Base-by-base conservation (phyloP, 2,329 filamentous ascomycete species). In the Aspergillus bombycis region DNA sequence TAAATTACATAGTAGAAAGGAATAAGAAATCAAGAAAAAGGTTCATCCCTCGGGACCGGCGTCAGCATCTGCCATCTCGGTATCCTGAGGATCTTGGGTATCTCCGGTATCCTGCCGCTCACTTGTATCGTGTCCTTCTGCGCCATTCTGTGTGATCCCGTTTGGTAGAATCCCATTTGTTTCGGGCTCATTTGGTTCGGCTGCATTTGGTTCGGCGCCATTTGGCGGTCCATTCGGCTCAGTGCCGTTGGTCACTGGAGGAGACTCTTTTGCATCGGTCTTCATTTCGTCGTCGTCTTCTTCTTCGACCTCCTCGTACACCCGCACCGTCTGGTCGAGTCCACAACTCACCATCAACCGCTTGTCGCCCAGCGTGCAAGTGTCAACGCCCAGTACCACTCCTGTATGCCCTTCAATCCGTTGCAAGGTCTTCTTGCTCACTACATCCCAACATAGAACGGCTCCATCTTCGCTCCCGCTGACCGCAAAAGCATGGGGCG, bases 401-500 rank as follows among this genome's bases (percentile, higher is more conserved):
- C 86, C 87, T 1, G 84, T 82, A 65, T 88, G 86, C 1, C 83
- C 83, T 30, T 84, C 78, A 11, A 88, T 73, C 23, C 81, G 80
- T 82, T 97, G 94, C 23, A 97, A 81, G 2, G 96, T 81, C 61
- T 91, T 88, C 78, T 98, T 99, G 73, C 84, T 92, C 65, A 87
- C 89, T 16, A 97, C 92, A 71, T 98, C 93, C 95, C 95, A 99
- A 60, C 96, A 85, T 19, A 96, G 83, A 12, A 97, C 86, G 54
- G 88, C 86, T 19, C 94, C 93, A 71, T 97, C 92, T 76, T 98
- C 94, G 76, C 92, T 96, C 0, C 94, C 93, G 38, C 91, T 91
- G 0, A 89, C 91, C 19, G 94, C 86, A 71, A 96, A 96, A 0
- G 84, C 86, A 63, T 79, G 72, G 16, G 68, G 66, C 26, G 72